Conservation (phyloP, 345 rosid genomes). For the Microcos paniculata region DNA sequence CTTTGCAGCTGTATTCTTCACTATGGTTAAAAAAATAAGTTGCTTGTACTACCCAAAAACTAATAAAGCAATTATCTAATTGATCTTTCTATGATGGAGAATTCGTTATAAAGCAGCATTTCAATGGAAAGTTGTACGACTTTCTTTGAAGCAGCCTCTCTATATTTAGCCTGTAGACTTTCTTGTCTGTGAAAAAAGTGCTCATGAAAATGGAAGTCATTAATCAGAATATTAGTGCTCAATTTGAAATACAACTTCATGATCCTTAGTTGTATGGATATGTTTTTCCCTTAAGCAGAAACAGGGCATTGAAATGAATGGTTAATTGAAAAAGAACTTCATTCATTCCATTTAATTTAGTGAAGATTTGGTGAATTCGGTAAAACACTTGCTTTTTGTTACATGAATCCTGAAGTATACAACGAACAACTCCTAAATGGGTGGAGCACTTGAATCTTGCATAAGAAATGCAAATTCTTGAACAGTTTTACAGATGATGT, state of each 20-base stretch:
- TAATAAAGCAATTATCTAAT: neutral
- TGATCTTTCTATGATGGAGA: neutral
- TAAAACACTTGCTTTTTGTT: neutral
- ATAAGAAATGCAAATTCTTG: neutral
- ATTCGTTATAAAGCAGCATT: neutral
- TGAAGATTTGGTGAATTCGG: neutral
- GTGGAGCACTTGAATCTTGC: neutral
- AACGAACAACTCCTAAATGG: neutral
- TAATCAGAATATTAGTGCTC: too few relatives aligned
- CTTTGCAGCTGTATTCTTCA: neutral
- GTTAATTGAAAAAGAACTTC: neutral
- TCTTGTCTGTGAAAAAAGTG: too few relatives aligned
- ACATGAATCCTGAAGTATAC: neutral
- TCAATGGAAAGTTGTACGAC: too few relatives aligned
- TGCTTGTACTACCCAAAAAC: neutral
- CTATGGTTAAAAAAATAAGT: neutral
- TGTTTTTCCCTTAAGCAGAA: too few relatives aligned
- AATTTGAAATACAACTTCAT: too few relatives aligned
- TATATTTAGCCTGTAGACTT: too few relatives aligned
- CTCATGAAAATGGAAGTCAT: too few relatives aligned
- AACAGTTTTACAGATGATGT: neutral
- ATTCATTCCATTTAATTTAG: too few relatives aligned
- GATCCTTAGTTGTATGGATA: too few relatives aligned
- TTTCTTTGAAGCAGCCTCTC: too few relatives aligned
- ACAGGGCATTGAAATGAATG: too few relatives aligned